phyloP scores from a whole-genome alignment of 257 asterid species.

The Ilex aquifolium region DNA sequence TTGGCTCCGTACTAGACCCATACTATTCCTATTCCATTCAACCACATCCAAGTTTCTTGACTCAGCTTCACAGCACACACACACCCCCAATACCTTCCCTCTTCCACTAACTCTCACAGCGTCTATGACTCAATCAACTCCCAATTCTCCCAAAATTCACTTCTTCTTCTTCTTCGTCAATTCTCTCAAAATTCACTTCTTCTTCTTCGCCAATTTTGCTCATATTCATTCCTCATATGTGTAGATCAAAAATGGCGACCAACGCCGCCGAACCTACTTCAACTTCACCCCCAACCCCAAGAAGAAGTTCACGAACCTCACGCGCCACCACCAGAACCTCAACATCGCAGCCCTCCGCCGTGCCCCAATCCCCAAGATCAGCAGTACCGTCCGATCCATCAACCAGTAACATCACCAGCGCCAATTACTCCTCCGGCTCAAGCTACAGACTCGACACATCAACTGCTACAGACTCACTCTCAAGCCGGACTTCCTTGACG shows the following conservation, averaged over 20 bases:
- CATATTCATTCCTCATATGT: background rate
- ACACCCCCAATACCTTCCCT: too few relatives aligned
- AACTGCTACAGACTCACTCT: constrained; percentile 20
- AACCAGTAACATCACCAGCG: constrained; percentile 11
- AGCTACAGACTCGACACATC: constrained; percentile 40
- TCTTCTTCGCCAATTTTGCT: background rate
- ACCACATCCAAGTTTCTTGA: too few relatives aligned
- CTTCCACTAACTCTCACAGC: too few relatives aligned
- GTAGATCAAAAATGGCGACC: background rate
- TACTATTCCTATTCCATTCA: too few relatives aligned
- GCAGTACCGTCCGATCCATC: constrained; percentile 5
- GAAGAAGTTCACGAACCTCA: background rate
- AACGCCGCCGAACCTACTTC: background rate
- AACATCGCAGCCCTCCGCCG: background rate
- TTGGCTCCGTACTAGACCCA: too few relatives aligned
- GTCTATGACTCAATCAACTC: too few relatives aligned
- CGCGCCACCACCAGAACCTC: background rate
- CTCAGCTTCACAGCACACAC: too few relatives aligned
- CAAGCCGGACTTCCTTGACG: constrained; percentile 51
- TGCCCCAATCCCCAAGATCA: background rate
- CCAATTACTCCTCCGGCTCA: constrained; percentile 22
- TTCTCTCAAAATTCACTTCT: background rate
- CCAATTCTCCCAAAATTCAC: too few relatives aligned
- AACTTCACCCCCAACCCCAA: background rate
- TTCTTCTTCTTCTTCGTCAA: too few relatives aligned